These are phyloP conservation scores for Aspergillus tubingensis DNA, from an alignment of 2,329 filamentous ascomycete genomes.

Conservation along the genomic window DNA sequence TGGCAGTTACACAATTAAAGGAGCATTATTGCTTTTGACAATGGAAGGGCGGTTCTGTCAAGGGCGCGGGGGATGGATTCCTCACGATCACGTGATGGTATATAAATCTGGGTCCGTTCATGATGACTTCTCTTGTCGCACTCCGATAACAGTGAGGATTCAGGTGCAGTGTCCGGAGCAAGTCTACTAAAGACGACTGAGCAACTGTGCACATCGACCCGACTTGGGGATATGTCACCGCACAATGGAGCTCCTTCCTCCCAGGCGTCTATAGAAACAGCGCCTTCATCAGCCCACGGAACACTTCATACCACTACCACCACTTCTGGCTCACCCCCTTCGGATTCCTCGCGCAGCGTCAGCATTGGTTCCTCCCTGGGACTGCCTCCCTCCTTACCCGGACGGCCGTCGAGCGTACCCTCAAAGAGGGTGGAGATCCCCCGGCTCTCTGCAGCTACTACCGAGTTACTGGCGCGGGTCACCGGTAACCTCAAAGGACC, in stretches of 20 bases:
- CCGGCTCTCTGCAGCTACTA: constrained; percentile 29
- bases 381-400: constrained; percentile 10
- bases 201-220: not conserved
- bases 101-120: constrained; percentile 31
- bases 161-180: not conserved
- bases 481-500: constrained; percentile 22
- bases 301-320: constrained; percentile 14
- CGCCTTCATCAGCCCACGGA: constrained; percentile 21
- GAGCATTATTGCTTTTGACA: not conserved
- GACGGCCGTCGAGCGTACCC: constrained; percentile 11
- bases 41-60: not conserved
- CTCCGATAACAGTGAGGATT: constrained; percentile 2
- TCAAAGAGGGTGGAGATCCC: constrained; percentile 25
- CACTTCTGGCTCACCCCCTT: constrained; percentile 17
- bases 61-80: constrained; percentile 8
- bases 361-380: constrained; percentile 14
- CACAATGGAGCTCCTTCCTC: constrained; percentile 26
- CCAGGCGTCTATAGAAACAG: constrained; percentile 27
- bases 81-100: constrained; percentile 30
- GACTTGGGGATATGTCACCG: constrained; percentile 26
- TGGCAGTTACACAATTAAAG: not conserved
- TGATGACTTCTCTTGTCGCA: constrained; percentile 1
- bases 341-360: constrained; percentile 12
- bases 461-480: constrained; percentile 29
- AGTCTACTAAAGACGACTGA: not conserved